A percentile compares a stretch with the other conserved stretches of the same genome.
Evolutionary conservation across 176 grass and related monocot genomes (phyloP).

Genomic region (Triticum timopheevii): DNA sequence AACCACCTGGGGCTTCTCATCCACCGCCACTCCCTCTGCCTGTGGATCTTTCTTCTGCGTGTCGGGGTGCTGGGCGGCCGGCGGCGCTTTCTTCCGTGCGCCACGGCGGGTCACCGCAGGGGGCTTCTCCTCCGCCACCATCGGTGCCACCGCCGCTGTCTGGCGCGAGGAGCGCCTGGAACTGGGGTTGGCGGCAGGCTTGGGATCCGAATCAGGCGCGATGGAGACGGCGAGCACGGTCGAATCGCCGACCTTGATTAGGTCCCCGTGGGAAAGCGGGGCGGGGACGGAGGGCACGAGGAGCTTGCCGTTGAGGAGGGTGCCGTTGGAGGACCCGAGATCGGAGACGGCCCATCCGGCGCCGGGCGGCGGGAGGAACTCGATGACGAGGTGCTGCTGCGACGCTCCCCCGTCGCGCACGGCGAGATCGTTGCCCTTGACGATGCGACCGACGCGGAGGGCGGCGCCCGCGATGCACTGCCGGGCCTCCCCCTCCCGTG

Average conservation of each 20-base stretch:
- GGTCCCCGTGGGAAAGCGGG: constrained; percentile 60
- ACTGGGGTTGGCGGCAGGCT: neutral
- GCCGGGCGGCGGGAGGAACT: constrained; percentile 45
- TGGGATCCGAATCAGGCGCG: neutral
- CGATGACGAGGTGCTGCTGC: constrained; percentile 62
- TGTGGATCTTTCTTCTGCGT: neutral
- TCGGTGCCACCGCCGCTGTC: neutral
- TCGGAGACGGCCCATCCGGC: constrained; percentile 63
- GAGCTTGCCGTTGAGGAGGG: constrained; percentile 54
- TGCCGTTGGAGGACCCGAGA: constrained; percentile 76
- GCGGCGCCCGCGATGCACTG: constrained; percentile 36
- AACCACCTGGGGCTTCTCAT: neutral
- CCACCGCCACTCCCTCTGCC: neutral
- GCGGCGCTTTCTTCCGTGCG: constrained; percentile 11
- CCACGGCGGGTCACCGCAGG: neutral
- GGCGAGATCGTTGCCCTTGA: constrained; percentile 64
- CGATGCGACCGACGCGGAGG: constrained; percentile 59
- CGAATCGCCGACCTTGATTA: constrained; percentile 72
- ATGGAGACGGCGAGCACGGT: constrained; percentile 53
- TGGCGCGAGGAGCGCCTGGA: constrained; percentile 27
- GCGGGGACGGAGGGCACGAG: constrained; percentile 48
- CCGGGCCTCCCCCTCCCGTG: constrained; percentile 42
- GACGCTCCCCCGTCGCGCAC: constrained; percentile 74
- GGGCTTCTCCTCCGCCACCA: constrained; percentile 6
- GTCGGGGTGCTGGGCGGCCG: neutral